Base-by-base conservation (phyloP, 1,284 basidiomycete genomes). In the Rhodotorula sp. region DNA sequence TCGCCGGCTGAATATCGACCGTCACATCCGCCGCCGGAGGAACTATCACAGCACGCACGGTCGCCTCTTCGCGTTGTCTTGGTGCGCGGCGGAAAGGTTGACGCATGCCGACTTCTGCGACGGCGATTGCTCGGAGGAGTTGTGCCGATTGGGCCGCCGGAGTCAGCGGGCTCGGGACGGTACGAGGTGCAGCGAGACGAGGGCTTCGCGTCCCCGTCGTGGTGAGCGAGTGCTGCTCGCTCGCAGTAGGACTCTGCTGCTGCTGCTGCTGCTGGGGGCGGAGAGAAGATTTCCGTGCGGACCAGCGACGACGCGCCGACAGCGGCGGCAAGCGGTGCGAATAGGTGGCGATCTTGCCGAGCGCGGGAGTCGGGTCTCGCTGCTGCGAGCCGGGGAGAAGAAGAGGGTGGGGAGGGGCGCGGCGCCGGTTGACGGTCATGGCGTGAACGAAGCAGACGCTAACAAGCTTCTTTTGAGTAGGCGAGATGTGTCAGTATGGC, bases 291-390 rank as follows among this genome's bases (percentile, higher is more conserved):
- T 15, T 10, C 26, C 26, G n/a, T 0, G 44, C 37, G 4, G 20
- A 45, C 57, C 42, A 59, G 44, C 24, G 33, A 18, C 42, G 44
- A 24, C 18, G 18, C 45, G 62, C 45, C 6, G 26, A 12, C 10
- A 42, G 37, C 6, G 6, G 33, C 12, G 53, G 66, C 17, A 66
- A 8, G 24, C 71, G 71, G 45, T 69, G 58, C 29, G 67, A 67
- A 51, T 67, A 72, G 37, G 71, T 69, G 1, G 67, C 29, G 48
- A 72, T 64, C 4, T 44, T 44, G 37, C 67, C 71, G 51, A 67
- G 60, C 0, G 60, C 49, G 1, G 64, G 51, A 15, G 63, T 18
- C 33, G 44, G 3, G 45, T 62, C 8, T 45, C 20, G 30, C 37
- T 60, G 15, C 61, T 60, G 46, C 3, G 26, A 29, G 42, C 24